Evolutionary conservation across 495 filamentous ascomycete genomes (phyloP).

Genomic region (Glutinoglossum americanum): DNA sequence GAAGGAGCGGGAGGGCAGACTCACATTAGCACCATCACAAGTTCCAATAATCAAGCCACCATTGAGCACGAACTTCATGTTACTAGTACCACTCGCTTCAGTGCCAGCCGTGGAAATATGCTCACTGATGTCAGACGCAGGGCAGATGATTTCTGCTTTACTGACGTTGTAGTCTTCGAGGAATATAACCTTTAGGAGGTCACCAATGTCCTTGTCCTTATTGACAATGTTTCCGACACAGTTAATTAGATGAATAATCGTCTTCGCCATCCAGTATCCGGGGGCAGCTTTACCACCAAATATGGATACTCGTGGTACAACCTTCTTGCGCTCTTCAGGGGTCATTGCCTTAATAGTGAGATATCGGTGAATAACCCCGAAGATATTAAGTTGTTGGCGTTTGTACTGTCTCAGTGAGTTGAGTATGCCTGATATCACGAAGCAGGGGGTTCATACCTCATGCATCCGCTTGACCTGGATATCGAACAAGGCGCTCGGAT

Average conservation of each 20-base stretch:
- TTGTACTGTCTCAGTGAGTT: constrained; percentile 42
- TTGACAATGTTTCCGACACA: constrained; percentile 82
- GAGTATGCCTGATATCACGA: neutral
- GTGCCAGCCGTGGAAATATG: constrained; percentile 97
- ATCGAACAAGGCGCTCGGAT: constrained; percentile 78
- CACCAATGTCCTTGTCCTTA: constrained; percentile 73
- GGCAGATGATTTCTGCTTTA: constrained; percentile 92
- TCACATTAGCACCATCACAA: constrained; percentile 90
- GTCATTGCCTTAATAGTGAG: constrained; percentile 69
- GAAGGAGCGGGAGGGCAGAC: constrained; percentile 15
- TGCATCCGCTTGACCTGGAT: constrained; percentile 98
- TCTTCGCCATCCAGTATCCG: constrained; percentile 99
- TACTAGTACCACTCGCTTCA: constrained; percentile 47
- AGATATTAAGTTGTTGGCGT: constrained; percentile 96
- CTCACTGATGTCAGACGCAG: constrained; percentile 89
- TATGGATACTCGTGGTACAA: constrained; percentile 80
- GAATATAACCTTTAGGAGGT: constrained; percentile 91
- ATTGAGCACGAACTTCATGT: constrained; percentile 99
- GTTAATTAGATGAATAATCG: constrained; percentile 92
- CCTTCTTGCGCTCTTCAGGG: constrained; percentile 68
- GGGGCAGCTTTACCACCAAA: constrained; percentile 96
- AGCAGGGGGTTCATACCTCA: constrained; percentile 23
- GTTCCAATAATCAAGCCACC: constrained; percentile 94
- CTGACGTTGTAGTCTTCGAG: constrained; percentile 97
- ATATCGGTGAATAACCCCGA: constrained; percentile 91